Evolutionary conservation across 306 rosid species (phyloP).

Genomic region (Argentina anserina): DNA sequence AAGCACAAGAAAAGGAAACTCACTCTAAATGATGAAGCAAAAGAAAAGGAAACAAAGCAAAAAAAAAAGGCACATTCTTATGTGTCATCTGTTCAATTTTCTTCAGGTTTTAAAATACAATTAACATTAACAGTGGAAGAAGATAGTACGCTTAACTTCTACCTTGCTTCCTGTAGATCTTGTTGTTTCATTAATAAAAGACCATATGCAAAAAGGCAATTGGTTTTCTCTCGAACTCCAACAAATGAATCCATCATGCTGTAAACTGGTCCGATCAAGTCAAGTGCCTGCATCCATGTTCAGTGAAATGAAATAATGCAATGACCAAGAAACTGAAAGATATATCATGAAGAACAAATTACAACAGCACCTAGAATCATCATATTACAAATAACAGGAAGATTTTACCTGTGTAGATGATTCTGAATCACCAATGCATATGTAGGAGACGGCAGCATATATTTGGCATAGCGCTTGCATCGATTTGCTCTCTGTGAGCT

Average conservation of each 20-base stretch:
- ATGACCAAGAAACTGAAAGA: conserved; percentile 7
- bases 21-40: background rate
- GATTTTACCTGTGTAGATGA: conserved; percentile 74
- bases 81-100: background rate
- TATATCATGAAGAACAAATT: background rate
- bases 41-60: background rate
- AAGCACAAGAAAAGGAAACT: too few relatives aligned
- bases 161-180: conserved; percentile 97
- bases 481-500: conserved; percentile 94
- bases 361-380: conserved; percentile 19
- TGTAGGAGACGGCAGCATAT: conserved; percentile 90
- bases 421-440: conserved; percentile 95
- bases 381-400: conserved; percentile 2
- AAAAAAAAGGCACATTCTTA: background rate
- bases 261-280: conserved; percentile 85
- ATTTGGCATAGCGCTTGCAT: conserved; percentile 89
- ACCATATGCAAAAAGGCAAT: conserved; percentile 87
- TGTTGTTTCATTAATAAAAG: conserved; percentile 89
- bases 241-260: conserved; percentile 91
- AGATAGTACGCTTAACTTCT: conserved; percentile 16
- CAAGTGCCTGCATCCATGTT: conserved; percentile 72
- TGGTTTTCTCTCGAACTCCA: conserved; percentile 97
- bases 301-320: conserved; percentile 17
- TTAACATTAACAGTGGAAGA: conserved; percentile 6
- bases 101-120: background rate